Evolutionary conservation across 1,284 basidiomycete species (phyloP), one percentile per base, ranked within the genome.

Genomic region (Papiliotrema flavescens): DNA sequence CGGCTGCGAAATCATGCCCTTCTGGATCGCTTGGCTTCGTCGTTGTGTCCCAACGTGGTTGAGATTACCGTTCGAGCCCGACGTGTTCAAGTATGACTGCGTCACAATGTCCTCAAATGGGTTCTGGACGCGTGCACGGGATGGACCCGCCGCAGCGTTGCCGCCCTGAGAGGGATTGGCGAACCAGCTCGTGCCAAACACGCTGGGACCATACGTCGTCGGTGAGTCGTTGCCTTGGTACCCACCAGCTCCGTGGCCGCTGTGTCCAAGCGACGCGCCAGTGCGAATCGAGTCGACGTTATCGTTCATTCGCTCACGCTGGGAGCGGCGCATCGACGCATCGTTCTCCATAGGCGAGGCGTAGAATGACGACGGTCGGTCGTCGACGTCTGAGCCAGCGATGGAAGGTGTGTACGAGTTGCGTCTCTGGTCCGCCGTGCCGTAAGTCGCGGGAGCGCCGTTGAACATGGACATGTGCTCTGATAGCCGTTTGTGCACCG

Each of bases 381-480:
- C 73, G 51, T 78, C 76, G 37, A 77, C 65, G 51, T 77, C 75
- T 14, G 69, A 71, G 3, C 73, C 67, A 2, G 73, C 73, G 39
- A 77, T 66, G 7, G 72, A 74, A 24, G 61, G 63, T 1, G 67
- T 61, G n/a, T 59, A 57, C 8, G 69, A 71, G 26, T 63, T 55
- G 24, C 68, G 60, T 34, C 67, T 62, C 15, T 66, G 56, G 39
- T 57, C 57, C 40, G 53, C 53, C 39, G 59, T 62, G 36, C 59
- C 61, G 50, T 60, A 56, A n/a, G 56, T 56, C 24, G 52, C 54
- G 28, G 36, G 32, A 19, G 49, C 39, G 14, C 32, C 23, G 14
- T 66, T 66, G 54, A 73, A 75, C 67, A 72, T 67, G n/a, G 73
- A 72, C 73, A 75, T 74, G 63, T 76, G 74, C 59, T 77, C 74